A percentile compares a stretch with the other conserved stretches of the same genome.
Conservation (phyloP, 257 asterid genomes). For the Petunia secreta region DNA sequence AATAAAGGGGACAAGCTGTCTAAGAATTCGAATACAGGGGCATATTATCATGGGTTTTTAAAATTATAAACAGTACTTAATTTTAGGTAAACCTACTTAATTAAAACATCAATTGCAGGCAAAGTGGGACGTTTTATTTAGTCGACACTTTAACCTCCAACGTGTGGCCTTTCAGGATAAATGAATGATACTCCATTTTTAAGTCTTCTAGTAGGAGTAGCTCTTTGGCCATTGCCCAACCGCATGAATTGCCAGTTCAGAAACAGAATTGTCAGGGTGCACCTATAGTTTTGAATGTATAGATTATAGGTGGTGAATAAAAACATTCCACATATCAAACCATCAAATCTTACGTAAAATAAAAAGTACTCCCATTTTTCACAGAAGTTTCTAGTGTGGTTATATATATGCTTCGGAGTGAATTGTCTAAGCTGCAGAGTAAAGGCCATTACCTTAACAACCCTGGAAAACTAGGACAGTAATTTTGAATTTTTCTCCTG, state of each 20-base stretch:
- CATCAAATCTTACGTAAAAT: no score
- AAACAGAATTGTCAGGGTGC: background rate
- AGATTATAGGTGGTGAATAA: no score
- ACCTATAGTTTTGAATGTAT: no score
- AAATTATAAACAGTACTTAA: constrained; percentile 19
- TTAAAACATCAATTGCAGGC: constrained; percentile 27
- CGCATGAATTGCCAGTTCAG: background rate
- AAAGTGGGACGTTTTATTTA: constrained; percentile 28
- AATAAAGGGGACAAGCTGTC: constrained; percentile 44
- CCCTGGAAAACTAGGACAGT: background rate
- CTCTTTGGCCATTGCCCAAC: background rate
- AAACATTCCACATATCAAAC: no score
- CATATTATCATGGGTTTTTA: constrained; percentile 24
- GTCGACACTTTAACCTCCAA: constrained; percentile 24
- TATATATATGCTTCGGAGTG: no score
- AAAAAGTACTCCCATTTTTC: no score
- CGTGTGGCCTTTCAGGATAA: constrained; percentile 33
- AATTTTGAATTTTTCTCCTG: background rate
- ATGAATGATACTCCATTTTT: background rate
- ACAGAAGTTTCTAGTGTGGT: no score
- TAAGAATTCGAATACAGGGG: constrained; percentile 33
- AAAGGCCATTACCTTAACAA: no score
- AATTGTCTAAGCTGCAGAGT: no score
- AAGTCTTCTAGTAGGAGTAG: no score
- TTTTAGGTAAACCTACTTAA: constrained; percentile 42